Percentiles rank a stretch among this genome's conserved stretches.
These are phyloP conservation scores for Spinacia oleracea DNA, from an alignment of 179 eudicot species.

Conservation along the genomic window DNA sequence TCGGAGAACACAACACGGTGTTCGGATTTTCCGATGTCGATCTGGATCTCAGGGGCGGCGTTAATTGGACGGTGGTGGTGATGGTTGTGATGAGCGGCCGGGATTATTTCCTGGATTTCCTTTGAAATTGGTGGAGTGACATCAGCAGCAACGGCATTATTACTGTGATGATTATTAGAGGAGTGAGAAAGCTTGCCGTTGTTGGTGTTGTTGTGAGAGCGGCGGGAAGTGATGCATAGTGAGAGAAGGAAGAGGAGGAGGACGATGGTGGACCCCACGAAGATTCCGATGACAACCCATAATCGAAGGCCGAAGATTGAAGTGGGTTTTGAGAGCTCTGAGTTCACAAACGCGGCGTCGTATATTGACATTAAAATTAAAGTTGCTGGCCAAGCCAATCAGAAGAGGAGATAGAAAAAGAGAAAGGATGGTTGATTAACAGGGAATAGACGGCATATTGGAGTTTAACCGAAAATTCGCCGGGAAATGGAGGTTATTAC, in stretches of 20 bases:
- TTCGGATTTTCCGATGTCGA: slow-evolving; percentile 73
- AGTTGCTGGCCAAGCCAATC: neutral
- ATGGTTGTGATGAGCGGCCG: slow-evolving; percentile 19
- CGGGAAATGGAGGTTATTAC: slow-evolving; percentile 13
- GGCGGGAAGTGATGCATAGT: slow-evolving; percentile 65
- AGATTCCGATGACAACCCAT: slow-evolving; percentile 80
- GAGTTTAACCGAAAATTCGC: slow-evolving; percentile 1
- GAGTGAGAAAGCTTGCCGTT: slow-evolving; percentile 18
- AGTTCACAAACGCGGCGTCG: slow-evolving; percentile 52
- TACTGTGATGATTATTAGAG: neutral
- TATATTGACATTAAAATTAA: slow-evolving; percentile 47
- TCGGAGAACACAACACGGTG: slow-evolving; percentile 74
- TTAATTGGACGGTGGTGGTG: slow-evolving; percentile 36
- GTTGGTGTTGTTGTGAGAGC: slow-evolving; percentile 30
- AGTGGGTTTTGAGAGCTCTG: slow-evolving; percentile 72
- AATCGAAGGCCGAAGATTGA: slow-evolving; percentile 88
- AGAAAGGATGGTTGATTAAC: neutral
- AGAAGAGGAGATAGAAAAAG: neutral
- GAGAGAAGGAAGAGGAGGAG: slow-evolving; percentile 75
- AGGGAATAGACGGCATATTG: neutral
- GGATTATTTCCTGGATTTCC: slow-evolving; percentile 69
- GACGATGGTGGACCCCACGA: slow-evolving; percentile 69
- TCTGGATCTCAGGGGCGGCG: slow-evolving; percentile 60
- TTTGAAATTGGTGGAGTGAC: slow-evolving; percentile 48
- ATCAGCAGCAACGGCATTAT: slow-evolving; percentile 21